Evolutionary conservation across 2,329 filamentous ascomycete species (phyloP).

Genomic region (Calonectria leucothoes): DNA sequence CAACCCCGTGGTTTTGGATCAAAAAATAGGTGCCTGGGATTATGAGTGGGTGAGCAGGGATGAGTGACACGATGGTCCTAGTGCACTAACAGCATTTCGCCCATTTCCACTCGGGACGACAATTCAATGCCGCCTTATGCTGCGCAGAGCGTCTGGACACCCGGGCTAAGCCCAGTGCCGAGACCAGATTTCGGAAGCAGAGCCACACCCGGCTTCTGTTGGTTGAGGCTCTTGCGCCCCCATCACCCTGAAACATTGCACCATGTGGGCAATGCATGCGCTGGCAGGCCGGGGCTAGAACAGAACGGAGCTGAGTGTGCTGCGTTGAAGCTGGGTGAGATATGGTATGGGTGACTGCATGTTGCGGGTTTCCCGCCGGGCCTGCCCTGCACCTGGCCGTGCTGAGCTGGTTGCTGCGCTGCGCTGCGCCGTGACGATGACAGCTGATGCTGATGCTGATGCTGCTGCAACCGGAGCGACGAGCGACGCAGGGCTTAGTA

Average conservation of each 20-base stretch:
- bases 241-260: constrained; percentile 19
- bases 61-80: neutral
- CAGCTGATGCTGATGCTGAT: neutral
- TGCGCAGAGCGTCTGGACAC: neutral
- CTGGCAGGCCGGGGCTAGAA: constrained; percentile 9
- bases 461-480: neutral
- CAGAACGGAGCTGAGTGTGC: neutral
- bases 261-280: constrained; percentile 23
- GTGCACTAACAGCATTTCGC: neutral
- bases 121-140: constrained; percentile 11
- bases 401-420: neutral
- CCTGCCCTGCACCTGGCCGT: neutral
- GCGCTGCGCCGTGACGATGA: neutral
- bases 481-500: constrained; percentile 3
- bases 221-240: constrained; percentile 4
- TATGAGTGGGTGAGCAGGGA: neutral
- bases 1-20: neutral
- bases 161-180: neutral
- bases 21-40: constrained; percentile 10
- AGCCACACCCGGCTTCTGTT: constrained; percentile 4
- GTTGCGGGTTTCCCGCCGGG: neutral
- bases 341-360: constrained; percentile 2
- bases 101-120: neutral
- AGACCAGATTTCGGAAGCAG: neutral
- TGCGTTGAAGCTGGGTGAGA: neutral